These are phyloP conservation scores for Solanum bulbocastanum DNA, from an alignment of 257 asterid genomes.

Conservation along the genomic window DNA sequence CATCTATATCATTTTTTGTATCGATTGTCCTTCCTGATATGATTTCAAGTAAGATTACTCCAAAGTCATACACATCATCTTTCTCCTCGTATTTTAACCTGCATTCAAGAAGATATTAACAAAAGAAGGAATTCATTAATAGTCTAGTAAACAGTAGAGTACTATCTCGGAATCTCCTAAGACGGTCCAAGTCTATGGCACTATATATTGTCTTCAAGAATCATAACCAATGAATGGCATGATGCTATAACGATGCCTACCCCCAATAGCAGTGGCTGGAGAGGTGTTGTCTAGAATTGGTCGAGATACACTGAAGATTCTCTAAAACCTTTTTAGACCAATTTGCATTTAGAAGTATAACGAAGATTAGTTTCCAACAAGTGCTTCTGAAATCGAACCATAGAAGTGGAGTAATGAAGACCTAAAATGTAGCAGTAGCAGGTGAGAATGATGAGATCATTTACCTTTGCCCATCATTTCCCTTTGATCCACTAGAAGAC, in stretches of 20 bases:
- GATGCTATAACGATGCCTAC: neutral
- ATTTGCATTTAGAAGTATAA: neutral
- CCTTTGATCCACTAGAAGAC: conserved; percentile 38
- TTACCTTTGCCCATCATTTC: conserved; percentile 32
- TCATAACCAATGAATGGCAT: neutral
- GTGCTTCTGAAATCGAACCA: neutral
- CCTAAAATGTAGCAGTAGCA: neutral
- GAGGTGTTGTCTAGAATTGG: neutral
- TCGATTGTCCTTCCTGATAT: conserved; percentile 51
- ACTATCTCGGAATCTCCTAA: neutral
- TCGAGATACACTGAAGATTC: neutral
- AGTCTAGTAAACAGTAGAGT: neutral
- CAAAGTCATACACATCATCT: conserved; percentile 59
- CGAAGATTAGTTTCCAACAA: neutral
- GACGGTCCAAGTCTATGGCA: neutral
- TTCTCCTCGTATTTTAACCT: conserved; percentile 44
- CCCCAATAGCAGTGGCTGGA: neutral
- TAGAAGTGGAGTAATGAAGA: neutral
- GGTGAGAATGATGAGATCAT: neutral
- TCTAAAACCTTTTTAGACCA: neutral
- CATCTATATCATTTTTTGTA: conserved; percentile 28
- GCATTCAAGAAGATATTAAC: neutral
- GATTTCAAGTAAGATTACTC: conserved; percentile 80
- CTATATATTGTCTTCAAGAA: neutral
- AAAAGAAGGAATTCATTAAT: neutral